Percentiles rank a stretch among this genome's conserved stretches.
phyloP scores from a whole-genome alignment of 495 filamentous ascomycete genomes.

The Chlorociboria aeruginascens region DNA sequence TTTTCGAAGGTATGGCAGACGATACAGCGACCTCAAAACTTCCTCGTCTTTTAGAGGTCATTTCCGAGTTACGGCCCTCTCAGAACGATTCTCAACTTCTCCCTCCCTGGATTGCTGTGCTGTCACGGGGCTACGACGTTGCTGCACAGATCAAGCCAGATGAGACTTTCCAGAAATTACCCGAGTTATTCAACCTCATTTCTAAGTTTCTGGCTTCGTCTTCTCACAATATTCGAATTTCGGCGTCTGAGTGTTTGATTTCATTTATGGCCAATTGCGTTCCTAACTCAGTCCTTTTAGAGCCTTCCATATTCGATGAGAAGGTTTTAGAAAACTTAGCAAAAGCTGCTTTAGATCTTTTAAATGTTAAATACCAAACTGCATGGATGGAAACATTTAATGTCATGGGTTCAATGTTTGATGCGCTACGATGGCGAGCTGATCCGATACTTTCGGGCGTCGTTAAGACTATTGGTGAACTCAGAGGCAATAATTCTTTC shows the following conservation, averaged over 20 bases:
- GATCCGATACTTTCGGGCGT: conserved; percentile 61
- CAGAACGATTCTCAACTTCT: conserved; percentile 85
- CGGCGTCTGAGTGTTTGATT: conserved; percentile 86
- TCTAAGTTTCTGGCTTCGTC: conserved; percentile 70
- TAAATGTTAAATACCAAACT: conserved; percentile 81
- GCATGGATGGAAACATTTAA: conserved; percentile 96
- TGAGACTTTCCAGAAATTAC: conserved; percentile 80
- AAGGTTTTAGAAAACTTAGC: conserved; percentile 68
- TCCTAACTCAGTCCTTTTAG: conserved; percentile 63
- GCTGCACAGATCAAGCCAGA: conserved; percentile 74
- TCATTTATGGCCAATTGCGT: conserved; percentile 85
- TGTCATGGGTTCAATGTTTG: conserved; percentile 76
- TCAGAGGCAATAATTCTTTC: conserved; percentile 82
- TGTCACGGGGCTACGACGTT: conserved; percentile 90
- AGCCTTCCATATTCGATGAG: conserved; percentile 82
- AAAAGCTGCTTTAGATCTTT: conserved; percentile 50
- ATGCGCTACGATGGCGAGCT: conserved; percentile 74
- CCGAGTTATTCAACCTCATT: conserved; percentile 65
- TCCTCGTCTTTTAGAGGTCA: conserved; percentile 71
- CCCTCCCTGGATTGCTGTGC: conserved; percentile 90
- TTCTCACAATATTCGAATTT: conserved; percentile 83
- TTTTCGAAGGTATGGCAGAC: conserved; percentile 73
- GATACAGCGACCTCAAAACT: conserved; percentile 83
- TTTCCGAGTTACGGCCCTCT: conserved; percentile 78
- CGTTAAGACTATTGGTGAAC: conserved; percentile 68